Base-by-base conservation (phyloP, 2,329 filamentous ascomycete genomes). In the Elsinoe fawcettii region DNA sequence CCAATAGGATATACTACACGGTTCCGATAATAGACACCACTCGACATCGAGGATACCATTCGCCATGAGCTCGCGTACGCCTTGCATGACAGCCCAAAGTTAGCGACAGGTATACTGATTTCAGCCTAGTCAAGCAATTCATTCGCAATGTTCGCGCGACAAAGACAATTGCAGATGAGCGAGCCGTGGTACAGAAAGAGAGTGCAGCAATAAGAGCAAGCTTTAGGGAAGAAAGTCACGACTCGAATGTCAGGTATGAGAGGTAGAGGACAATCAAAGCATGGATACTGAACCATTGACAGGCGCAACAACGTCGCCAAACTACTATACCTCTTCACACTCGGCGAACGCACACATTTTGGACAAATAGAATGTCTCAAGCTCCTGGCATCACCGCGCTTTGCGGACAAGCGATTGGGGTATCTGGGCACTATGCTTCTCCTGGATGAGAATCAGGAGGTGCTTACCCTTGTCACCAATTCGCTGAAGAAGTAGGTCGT, bases 321-420 rank as follows among this genome's bases (percentile, higher is more conserved):
- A 75, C 83, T 99, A 34, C 82, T 99, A 37, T 99, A 99, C 71
- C 88, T 99, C 60, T 99, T 99, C 74, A 99, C 93, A 1, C 81
- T 99, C 41, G 93, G 93, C 63, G 93, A 99, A 75, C 84, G 93
- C 67, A 99, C 93, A 58, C 93, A 99, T 74, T 99, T 99, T 71
- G 93, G 93, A 54, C 93, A 99, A 79, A 99, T 99, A 70, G 93
- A 99, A 83, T 99, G 93, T 73, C 81, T 99, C 68, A 99, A 99
- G 75, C 83, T 99, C 53, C 82, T 99, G 59, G 93, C 93, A 59
- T 99, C 93, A 39, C 91, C 95, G 63, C 89, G 92, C 59, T 99
- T 99, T 70, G 93, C 93, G 64, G 93, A 99, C 79, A 99, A 99
- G 77, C 86, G 93, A 49, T 76, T 99, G 65, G 93, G 93, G 39